Evolutionary conservation across 1,284 basidiomycete genomes (phyloP), one percentile per base, ranked within the genome.

Genomic region (Exobasidium rhododendri): DNA sequence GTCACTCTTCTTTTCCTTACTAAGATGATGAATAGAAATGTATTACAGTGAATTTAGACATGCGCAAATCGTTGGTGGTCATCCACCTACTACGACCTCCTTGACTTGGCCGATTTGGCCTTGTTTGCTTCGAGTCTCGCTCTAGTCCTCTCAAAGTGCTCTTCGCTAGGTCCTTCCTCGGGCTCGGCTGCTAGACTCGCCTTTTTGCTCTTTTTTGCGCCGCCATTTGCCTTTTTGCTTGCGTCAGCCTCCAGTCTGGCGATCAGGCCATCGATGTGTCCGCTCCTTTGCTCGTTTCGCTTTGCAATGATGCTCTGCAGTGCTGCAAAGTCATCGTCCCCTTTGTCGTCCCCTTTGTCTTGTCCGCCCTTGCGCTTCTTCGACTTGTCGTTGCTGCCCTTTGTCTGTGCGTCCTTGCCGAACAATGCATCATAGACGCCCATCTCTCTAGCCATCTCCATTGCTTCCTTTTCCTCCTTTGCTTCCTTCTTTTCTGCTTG

Each of bases 401-500:
- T 61, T 22, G 51, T 49, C 20, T 45, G 31, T 28, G 31, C 17
- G 22, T 55, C 40, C 20, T 58, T 55, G 17, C 77, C 77, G 28
- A 74, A 80, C 1, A 80, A 58, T 28, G 75, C 68, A 47, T 80
- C 78, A 69, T 71, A 79, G 1, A 80, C 75, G 50, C 78, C 77
- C 10, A 80, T 64, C 64, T 75, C 71, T 26, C 67, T 67, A 3
- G 75, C 75, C 10, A 74, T 64, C 46, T 69, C 69, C 45, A 75
- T 73, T 2, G 74, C 74, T 30, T 70, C 50, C 24, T 58, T 64
- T 26, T 63, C 58, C 28, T 63, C 66, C 44, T 58, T 64, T 13
- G 62, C 56, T 55, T 72, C 64, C 2, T 65, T 63, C 22, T 62
- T 32, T 5, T 68, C 60, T 32, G 66, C 62, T 24, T 64, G 51